Percentiles rank a stretch among this genome's conserved stretches.
phyloP scores from a whole-genome alignment of 1,284 basidiomycete genomes.

The Apiotrichum veenhuisii region DNA sequence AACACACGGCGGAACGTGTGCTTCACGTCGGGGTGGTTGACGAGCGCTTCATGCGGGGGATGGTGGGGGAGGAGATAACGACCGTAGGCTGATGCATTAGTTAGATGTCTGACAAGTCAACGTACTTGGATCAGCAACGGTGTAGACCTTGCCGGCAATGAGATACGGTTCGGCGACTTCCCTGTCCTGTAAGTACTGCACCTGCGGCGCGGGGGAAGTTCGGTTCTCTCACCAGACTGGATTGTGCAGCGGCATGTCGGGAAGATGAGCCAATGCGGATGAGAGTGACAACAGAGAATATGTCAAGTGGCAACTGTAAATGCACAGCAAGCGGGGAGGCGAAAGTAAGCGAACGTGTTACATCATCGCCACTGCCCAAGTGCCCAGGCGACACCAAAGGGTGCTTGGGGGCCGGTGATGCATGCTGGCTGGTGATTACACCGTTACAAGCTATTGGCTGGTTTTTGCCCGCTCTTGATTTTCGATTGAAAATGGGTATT shows the following conservation, averaged over 20 bases:
- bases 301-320: slow-evolving; percentile 1
- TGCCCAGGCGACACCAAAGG: too few relatives aligned
- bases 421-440: too few relatives aligned
- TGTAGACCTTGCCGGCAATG: slow-evolving; percentile 32
- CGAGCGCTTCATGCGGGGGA: slow-evolving; percentile 35
- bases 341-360: too few relatives aligned
- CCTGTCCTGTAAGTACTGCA: slow-evolving; percentile 21
- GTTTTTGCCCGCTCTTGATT: too few relatives aligned
- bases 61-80: slow-evolving; percentile 40
- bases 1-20: slow-evolving; percentile 44
- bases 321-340: too few relatives aligned
- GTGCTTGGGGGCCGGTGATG: too few relatives aligned
- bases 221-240: slow-evolving; percentile 19
- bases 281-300: slow-evolving; percentile 13
- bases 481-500: too few relatives aligned
- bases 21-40: slow-evolving; percentile 33
- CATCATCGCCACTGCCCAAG: too few relatives aligned
- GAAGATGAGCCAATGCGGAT: background rate
- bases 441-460: too few relatives aligned
- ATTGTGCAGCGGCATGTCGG: slow-evolving; percentile 28
- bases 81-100: slow-evolving; percentile 39
- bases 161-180: slow-evolving; percentile 46
- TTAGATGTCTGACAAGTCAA: background rate
- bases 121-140: slow-evolving; percentile 43
- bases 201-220: background rate